Conservation (phyloP, 306 rosid genomes). For the Coriaria nepalensis region DNA sequence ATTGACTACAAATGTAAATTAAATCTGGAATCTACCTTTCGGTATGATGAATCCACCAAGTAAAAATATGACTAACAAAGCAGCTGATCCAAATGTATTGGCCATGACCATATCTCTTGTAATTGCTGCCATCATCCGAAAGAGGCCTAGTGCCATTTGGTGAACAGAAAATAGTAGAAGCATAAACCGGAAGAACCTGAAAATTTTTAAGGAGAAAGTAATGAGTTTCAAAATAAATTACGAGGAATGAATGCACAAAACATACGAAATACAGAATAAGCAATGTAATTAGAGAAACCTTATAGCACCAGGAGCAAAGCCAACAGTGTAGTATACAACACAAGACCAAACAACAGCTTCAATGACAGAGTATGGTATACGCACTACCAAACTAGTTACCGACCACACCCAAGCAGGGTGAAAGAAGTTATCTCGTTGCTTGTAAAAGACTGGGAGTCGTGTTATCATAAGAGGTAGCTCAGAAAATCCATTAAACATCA, state of each 20-base stretch:
- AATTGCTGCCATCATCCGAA: constrained; percentile 65
- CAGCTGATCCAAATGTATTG: constrained; percentile 82
- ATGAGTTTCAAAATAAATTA: neutral
- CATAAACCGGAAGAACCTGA: constrained; percentile 85
- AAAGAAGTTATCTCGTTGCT: constrained; percentile 78
- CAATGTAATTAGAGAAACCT: constrained; percentile 26
- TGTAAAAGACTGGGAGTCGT: constrained; percentile 76
- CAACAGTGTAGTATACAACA: constrained; percentile 73
- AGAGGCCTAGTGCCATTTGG: constrained; percentile 93
- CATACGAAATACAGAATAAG: neutral
- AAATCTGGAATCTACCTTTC: constrained; percentile 34
- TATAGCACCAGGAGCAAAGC: constrained; percentile 66
- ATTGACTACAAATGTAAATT: neutral
- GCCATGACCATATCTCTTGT: constrained; percentile 79
- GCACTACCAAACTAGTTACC: constrained; percentile 53
- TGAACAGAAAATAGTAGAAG: constrained; percentile 52
- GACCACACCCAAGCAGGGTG: constrained; percentile 93
- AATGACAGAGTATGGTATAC: constrained; percentile 62
- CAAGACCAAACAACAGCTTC: constrained; percentile 73
- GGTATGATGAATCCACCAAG: constrained; percentile 84
- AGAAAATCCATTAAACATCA: constrained; percentile 85
- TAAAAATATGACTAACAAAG: constrained; percentile 45
- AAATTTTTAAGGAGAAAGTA: constrained; percentile 14
- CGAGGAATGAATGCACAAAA: neutral
- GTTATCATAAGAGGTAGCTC: constrained; percentile 72